A percentile compares a stretch with the other conserved stretches of the same genome.
Evolutionary conservation across 257 asterid genomes (phyloP).

Genomic region (Lantana camara): DNA sequence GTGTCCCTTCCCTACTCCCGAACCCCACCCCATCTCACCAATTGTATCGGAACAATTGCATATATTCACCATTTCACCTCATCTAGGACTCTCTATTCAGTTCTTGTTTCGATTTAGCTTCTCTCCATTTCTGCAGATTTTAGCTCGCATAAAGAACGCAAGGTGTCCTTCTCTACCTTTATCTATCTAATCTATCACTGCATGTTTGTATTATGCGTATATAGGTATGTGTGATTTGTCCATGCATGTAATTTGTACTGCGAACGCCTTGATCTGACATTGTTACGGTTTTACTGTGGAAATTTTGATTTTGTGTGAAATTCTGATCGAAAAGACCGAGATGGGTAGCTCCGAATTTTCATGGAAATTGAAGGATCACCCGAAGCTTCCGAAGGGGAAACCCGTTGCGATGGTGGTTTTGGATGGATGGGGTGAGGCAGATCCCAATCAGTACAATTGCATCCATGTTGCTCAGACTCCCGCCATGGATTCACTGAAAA

Average conservation of each 20-base stretch:
- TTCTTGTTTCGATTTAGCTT: neutral
- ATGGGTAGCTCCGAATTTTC: constrained; percentile 82
- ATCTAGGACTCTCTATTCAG: neutral
- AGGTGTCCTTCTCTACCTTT: constrained; percentile 14
- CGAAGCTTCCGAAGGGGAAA: constrained; percentile 85
- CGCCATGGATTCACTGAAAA: constrained; percentile 91
- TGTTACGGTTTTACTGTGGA: constrained; percentile 2
- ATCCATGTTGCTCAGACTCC: constrained; percentile 95
- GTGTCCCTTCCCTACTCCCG: neutral
- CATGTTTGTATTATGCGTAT: neutral
- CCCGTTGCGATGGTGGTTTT: constrained; percentile 77
- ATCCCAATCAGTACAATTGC: constrained; percentile 78
- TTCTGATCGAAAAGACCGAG: constrained; percentile 26
- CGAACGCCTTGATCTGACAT: constrained; percentile 28
- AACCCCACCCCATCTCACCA: no score
- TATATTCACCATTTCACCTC: constrained; percentile 4
- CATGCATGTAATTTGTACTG: neutral
- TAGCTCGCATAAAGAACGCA: neutral
- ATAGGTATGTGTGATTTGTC: neutral
- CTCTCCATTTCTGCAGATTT: neutral
- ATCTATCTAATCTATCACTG: neutral
- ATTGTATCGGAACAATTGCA: constrained; percentile 11
- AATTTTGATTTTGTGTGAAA: constrained; percentile 24
- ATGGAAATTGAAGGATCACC: constrained; percentile 90
- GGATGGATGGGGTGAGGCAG: constrained; percentile 99